Conservation (phyloP, 805 yeast genomes). For the Saturnispora halmiae region DNA sequence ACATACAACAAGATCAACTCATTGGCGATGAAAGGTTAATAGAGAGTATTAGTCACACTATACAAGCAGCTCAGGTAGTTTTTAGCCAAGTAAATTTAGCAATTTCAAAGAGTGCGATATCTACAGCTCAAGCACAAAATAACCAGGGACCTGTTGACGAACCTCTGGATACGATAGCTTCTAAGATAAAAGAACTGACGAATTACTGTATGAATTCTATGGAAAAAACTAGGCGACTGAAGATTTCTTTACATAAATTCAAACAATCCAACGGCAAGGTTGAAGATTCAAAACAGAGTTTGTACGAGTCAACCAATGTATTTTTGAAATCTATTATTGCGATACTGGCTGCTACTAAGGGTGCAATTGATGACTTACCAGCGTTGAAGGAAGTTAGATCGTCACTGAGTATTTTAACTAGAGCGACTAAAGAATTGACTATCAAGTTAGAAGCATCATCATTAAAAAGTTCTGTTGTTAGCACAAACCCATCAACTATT, state of each 20-base stretch:
- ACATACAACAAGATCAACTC: constrained; percentile 3
- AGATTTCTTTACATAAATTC: constrained; percentile 43
- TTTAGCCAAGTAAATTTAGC: constrained; percentile 65
- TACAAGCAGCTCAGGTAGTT: constrained; percentile 59
- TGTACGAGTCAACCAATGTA: constrained; percentile 80
- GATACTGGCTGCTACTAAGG: constrained; percentile 75
- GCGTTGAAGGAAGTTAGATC: constrained; percentile 71
- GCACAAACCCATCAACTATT: constrained; percentile 16
- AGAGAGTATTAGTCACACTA: constrained; percentile 24
- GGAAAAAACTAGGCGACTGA: constrained; percentile 68
- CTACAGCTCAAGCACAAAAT: constrained; percentile 32
- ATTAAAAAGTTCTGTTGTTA: constrained; percentile 27
- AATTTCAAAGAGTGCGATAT: constrained; percentile 54
- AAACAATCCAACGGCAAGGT: constrained; percentile 18
- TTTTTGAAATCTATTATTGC: constrained; percentile 77
- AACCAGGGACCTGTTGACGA: constrained; percentile 5
- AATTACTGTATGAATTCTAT: constrained; percentile 68
- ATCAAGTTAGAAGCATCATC: constrained; percentile 67
- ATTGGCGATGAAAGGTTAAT: constrained; percentile 25
- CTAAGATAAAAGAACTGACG: constrained; percentile 68
- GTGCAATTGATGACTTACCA: constrained; percentile 74
- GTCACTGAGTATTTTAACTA: constrained; percentile 70
- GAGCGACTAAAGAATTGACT: constrained; percentile 87
- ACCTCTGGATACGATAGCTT: constrained; percentile 34
- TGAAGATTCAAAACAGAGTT: constrained; percentile 47